phyloP scores from a whole-genome alignment of 345 rosid species.

The Gossypium arboreum region DNA sequence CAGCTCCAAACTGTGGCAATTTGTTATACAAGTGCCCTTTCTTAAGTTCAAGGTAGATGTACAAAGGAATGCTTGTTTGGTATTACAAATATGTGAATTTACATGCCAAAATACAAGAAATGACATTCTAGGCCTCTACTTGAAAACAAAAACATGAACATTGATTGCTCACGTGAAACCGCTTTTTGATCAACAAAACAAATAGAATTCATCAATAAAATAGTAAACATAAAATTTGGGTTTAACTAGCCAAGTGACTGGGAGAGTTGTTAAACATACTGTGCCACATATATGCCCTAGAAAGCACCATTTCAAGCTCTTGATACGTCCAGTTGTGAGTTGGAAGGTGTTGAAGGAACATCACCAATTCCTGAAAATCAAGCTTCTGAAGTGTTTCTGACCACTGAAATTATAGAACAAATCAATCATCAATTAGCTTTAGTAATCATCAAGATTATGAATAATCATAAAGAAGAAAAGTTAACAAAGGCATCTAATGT shows the following conservation, averaged over 20 bases:
- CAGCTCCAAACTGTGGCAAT: neutral
- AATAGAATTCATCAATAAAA: neutral
- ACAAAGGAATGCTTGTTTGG: constrained; percentile 23
- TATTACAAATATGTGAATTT: constrained; percentile 16
- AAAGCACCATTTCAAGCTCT: constrained; percentile 91
- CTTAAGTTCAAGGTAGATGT: constrained; percentile 10
- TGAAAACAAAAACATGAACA: constrained; percentile 12
- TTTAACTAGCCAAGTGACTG: constrained; percentile 55
- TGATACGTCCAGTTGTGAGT: constrained; percentile 80
- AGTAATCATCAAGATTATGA: neutral
- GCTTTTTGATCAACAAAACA: neutral
- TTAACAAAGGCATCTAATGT: neutral
- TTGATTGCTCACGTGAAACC: neutral
- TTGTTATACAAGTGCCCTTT: neutral
- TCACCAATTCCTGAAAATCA: constrained; percentile 96
- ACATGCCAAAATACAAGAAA: constrained; percentile 19
- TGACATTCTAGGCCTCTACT: constrained; percentile 9
- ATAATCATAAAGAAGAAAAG: neutral
- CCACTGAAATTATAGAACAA: constrained; percentile 51
- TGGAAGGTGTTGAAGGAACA: constrained; percentile 97
- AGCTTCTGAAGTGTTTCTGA: constrained; percentile 82
- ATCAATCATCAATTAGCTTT: neutral
- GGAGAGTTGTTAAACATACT: constrained; percentile 86
- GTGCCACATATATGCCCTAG: constrained; percentile 88
- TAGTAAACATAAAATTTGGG: neutral